These are phyloP conservation scores for Coemansia sp. DNA, from an alignment of 192 early-diverging fungal species.

Conservation along the genomic window DNA sequence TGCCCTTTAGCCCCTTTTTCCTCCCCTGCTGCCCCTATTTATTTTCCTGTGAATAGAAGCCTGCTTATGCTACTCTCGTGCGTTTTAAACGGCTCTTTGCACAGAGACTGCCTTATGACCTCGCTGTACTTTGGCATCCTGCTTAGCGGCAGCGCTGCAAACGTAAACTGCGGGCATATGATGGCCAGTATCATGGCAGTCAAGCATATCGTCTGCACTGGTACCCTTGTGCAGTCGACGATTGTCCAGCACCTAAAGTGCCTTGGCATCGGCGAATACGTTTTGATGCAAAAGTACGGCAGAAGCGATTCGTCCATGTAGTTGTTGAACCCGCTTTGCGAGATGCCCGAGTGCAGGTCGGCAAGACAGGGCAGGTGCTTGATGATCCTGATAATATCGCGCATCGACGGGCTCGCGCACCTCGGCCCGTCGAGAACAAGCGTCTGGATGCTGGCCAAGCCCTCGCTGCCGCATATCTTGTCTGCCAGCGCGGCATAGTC, in stretches of 20 bases:
- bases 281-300: neutral
- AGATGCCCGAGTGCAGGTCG: neutral
- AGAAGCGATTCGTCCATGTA: neutral
- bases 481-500: neutral
- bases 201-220: neutral
- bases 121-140: conserved; percentile 1
- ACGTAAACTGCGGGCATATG: conserved; percentile 1
- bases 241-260: neutral
- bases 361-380: neutral
- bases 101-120: neutral
- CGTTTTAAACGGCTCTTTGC: neutral
- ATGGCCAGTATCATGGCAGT: neutral
- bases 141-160: neutral
- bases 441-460: neutral
- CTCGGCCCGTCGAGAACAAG: neutral
- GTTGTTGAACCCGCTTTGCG: neutral
- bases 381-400: neutral
- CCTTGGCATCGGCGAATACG: neutral
- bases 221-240: neutral
- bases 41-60: neutral
- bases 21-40: no score
- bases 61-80: neutral
- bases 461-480: neutral
- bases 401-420: neutral
- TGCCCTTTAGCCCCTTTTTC: no score